Base-by-base conservation (phyloP, 495 filamentous ascomycete species). In the Lophiotrema nucula region DNA sequence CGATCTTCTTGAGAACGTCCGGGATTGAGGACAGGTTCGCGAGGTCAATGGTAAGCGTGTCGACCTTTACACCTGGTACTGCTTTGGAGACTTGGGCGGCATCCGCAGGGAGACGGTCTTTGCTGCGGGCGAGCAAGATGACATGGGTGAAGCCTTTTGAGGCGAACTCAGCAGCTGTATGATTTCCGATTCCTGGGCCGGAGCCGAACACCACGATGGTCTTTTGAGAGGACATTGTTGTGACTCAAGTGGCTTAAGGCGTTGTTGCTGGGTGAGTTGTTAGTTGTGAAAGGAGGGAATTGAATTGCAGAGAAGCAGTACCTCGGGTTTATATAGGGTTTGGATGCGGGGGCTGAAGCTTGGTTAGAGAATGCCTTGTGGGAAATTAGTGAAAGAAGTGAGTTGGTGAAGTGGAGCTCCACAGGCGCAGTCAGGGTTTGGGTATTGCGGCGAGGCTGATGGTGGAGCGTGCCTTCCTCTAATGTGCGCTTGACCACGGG, bases 181-280 rank as follows among this genome's bases (percentile, higher is more conserved):
- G 51, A 41, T 67, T 62, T 27, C 73, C 73, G 44, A 78, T 75
- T 31, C 75, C 74, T 2, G 74, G 71, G 8, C 74, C 75, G 15
- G 71, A 67, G 52, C 75, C 75, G 53, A 78, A 66, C 26, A 76
- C 58, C 15, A 62, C 37, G 27, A 62, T 25, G n/a, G 54, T 64
- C 13, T 47, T 8, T 8, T 8, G n/a, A 35, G 31, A 8, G n/a
- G 31, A 35, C 31, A 35, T 35, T 8, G 8, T 35, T n/a, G 8
- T 35, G 31, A n/a, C n/a, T n/a, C n/a, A n/a, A n/a, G n/a, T n/a
- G 31, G 31, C n/a, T 35, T 35, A n/a, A n/a, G n/a, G 8, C n/a
- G 31, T 35, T 35, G n/a, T 35, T 35, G n/a, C n/a, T n/a, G n/a
- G n/a, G n/a, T n/a, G n/a, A 8, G 31, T 35, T 35, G 31, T 35